A percentile compares a stretch with the other conserved stretches of the same genome.
Evolutionary conservation across 2,329 filamentous ascomycete species (phyloP).

Genomic region (Aureobasidium sp.): DNA sequence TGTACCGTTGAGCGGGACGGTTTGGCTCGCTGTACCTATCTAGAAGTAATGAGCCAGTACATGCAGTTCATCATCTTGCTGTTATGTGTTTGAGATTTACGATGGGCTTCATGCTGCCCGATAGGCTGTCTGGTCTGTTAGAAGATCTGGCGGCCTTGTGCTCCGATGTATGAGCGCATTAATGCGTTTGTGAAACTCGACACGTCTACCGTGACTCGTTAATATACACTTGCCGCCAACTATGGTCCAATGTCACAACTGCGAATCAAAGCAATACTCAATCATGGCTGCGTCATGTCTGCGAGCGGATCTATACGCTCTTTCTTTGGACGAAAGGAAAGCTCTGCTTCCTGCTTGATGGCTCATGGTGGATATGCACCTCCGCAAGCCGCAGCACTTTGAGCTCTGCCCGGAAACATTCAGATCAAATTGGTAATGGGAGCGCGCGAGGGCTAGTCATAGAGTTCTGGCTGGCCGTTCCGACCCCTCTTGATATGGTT

Average conservation of each 20-base stretch:
- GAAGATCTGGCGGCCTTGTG: not conserved
- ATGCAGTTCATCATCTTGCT: constrained; percentile 2
- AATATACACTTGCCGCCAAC: too few species aligned
- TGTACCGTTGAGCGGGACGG: constrained; percentile 14
- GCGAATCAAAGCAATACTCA: not conserved
- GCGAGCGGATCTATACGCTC: not conserved
- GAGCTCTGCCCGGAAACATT: not conserved
- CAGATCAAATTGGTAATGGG: not conserved
- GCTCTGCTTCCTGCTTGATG: not conserved
- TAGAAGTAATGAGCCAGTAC: constrained; percentile 16
- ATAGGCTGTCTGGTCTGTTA: not conserved
- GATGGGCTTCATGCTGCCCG: too few species aligned
- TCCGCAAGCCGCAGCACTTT: not conserved
- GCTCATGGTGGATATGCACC: not conserved
- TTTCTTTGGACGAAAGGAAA: not conserved
- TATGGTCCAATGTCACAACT: too few species aligned
- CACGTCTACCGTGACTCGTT: too few species aligned
- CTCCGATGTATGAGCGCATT: not conserved
- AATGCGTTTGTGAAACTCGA: not conserved
- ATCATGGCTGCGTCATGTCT: not conserved
- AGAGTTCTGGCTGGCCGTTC: not conserved
- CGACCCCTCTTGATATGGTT: constrained; percentile 11
- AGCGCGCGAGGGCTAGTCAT: not conserved
- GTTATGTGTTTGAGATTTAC: not conserved
- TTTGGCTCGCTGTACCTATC: constrained; percentile 14